phyloP scores from a whole-genome alignment of 2,329 filamentous ascomycete genomes.

The Cadophora sp. region DNA sequence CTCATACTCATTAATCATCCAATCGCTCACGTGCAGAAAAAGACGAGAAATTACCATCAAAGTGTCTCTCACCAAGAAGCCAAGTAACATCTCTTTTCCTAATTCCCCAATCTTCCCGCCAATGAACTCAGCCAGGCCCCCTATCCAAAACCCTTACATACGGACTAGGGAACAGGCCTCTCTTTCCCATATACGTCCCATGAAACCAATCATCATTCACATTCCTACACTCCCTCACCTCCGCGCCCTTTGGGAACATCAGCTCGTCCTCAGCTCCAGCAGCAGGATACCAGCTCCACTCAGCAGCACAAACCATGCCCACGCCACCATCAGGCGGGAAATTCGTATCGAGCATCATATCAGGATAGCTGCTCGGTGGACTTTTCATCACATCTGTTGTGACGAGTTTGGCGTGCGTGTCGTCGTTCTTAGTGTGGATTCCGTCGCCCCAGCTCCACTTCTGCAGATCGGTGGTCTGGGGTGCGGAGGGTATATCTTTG shows the following conservation, averaged over 20 bases:
- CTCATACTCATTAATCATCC: constrained; percentile 1
- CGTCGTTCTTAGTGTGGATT: constrained; percentile 37
- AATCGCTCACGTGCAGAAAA: not conserved
- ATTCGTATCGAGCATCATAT: constrained; percentile 32
- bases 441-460: constrained; percentile 59
- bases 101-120: not conserved
- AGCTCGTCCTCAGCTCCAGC: constrained; percentile 72
- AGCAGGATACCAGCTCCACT: constrained; percentile 81
- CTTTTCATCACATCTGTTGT: constrained; percentile 57
- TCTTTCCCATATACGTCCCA: constrained; percentile 82
- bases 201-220: constrained; percentile 92
- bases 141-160: constrained; percentile 66
- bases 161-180: constrained; percentile 80
- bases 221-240: constrained; percentile 83
- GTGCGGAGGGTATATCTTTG: constrained; percentile 40
- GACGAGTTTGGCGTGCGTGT: constrained; percentile 55
- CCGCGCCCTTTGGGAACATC: constrained; percentile 81
- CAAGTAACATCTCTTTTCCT: not conserved
- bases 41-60: not conserved
- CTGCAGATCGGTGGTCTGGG: constrained; percentile 47
- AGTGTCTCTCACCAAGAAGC: not conserved
- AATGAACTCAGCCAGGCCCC: not conserved
- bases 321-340: constrained; percentile 81
- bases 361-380: constrained; percentile 41
- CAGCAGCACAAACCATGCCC: constrained; percentile 67